phyloP scores from a whole-genome alignment of 306 rosid species.

The Inga laurina region DNA sequence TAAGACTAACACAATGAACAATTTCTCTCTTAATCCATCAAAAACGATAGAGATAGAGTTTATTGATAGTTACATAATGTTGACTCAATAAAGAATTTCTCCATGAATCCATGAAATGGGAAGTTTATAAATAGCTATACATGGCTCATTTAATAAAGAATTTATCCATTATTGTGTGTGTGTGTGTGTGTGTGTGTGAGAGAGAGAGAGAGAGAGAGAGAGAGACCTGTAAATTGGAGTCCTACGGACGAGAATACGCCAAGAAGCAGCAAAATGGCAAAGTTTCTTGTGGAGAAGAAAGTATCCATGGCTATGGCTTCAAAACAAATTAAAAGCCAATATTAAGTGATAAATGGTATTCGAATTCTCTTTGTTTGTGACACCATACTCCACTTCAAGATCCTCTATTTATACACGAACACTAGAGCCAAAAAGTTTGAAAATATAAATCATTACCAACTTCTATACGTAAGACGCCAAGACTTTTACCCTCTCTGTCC shows the following conservation, averaged over 20 bases:
- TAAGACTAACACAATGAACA: background rate
- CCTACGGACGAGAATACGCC: slow-evolving; percentile 24
- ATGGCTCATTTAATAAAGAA: background rate
- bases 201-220: background rate
- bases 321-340: background rate
- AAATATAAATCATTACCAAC: background rate
- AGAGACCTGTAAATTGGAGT: slow-evolving; percentile 4
- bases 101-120: background rate
- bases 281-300: slow-evolving; percentile 3
- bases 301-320: background rate
- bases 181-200: background rate
- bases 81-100: background rate
- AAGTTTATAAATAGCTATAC: background rate
- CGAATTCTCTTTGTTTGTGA: background rate
- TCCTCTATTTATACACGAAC: slow-evolving; percentile 27
- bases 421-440: background rate
- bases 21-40: background rate
- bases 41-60: background rate
- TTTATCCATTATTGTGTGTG: background rate
- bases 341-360: background rate
- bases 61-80: background rate
- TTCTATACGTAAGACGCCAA: background rate
- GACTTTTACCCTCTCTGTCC: slow-evolving; percentile 29
- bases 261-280: slow-evolving; percentile 28
- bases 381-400: background rate